phyloP scores from a whole-genome alignment of 2,329 filamentous ascomycete genomes.

The Hymenoscyphus repandus region DNA sequence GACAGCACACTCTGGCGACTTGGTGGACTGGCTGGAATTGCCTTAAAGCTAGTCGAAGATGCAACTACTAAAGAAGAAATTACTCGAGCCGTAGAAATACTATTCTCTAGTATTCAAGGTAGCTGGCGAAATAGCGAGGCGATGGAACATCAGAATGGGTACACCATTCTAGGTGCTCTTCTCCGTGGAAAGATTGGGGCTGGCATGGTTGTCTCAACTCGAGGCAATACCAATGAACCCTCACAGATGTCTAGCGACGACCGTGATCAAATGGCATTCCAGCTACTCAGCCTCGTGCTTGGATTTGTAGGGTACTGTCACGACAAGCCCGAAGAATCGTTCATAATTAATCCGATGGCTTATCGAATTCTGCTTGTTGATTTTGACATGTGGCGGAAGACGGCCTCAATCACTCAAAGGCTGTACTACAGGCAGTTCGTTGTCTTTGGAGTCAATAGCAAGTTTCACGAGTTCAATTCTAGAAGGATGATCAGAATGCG shows the following conservation, averaged over 20 bases:
- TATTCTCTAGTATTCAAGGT: constrained; percentile 79
- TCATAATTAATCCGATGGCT: constrained; percentile 92
- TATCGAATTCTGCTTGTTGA: constrained; percentile 91
- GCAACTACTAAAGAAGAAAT: constrained; percentile 66
- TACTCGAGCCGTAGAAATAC: constrained; percentile 71
- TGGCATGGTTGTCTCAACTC: constrained; percentile 36
- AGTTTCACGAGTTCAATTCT: constrained; percentile 87
- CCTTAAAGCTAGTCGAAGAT: constrained; percentile 77
- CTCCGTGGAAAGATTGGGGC: constrained; percentile 74
- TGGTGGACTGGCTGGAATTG: constrained; percentile 83
- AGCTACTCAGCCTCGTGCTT: constrained; percentile 72
- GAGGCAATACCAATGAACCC: constrained; percentile 28
- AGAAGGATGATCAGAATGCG: constrained; percentile 84
- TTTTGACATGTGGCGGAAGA: constrained; percentile 85
- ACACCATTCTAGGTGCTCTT: constrained; percentile 78
- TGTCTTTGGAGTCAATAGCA: constrained; percentile 83
- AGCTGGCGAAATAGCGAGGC: constrained; percentile 98
- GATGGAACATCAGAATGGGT: constrained; percentile 94
- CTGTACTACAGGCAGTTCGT: constrained; percentile 92
- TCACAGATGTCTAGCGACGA: constrained; percentile 44
- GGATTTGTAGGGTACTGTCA: constrained; percentile 86
- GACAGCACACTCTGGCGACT: constrained; percentile 92
- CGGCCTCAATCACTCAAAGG: constrained; percentile 69
- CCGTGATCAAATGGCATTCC: constrained; percentile 49
- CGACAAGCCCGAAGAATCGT: constrained; percentile 73